Base-by-base conservation (phyloP, 2,329 filamentous ascomycete genomes). In the Claviceps paspali region DNA sequence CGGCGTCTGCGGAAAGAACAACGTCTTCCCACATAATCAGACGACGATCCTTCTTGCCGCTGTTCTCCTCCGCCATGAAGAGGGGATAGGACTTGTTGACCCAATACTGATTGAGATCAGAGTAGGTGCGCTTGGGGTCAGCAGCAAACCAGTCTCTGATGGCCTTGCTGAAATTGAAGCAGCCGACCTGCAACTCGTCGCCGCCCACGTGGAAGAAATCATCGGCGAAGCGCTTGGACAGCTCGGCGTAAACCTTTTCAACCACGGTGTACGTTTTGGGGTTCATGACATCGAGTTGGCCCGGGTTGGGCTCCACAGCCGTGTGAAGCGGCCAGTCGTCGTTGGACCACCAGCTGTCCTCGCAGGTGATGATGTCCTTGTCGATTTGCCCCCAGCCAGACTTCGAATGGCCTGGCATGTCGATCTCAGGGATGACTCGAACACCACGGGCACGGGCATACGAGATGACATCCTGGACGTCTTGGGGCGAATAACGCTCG, bases 21-120 rank as follows among this genome's bases (percentile, higher is more conserved):
- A 72, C 61, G 32, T 73, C 69, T 46, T 73, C 69, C 69, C 69
- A 73, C 65, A 72, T 68, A 48, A 73, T 55, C 6, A 75, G 55
- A 3, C 64, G 67, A 47, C 68, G 68, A 44, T 68, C 56, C 28
- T 59, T 45, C 7, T 44, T 45, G 32, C 46, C 47, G 4, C 32
- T 46, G 33, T 44, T 45, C 15, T 43, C 31, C 19, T 41, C n/a
- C 11, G 38, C 41, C 33, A 32, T 44, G 59, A 71, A 70, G 42
- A 69, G 65, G 22, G 68, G 68, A 18, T 68, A 46, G 0, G 66
- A 58, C 4, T 56, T 57, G 50, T 73, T 67, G 23, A 73, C 48
- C 67, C 68, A 73, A 53, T 67, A 59, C 47, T 72, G 68, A 33
- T 62, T 56, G 10, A 73, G 60, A 42, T 72, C 67, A 30, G 63